Base-by-base conservation (phyloP, 345 rosid species). In the Sonneratia alba region DNA sequence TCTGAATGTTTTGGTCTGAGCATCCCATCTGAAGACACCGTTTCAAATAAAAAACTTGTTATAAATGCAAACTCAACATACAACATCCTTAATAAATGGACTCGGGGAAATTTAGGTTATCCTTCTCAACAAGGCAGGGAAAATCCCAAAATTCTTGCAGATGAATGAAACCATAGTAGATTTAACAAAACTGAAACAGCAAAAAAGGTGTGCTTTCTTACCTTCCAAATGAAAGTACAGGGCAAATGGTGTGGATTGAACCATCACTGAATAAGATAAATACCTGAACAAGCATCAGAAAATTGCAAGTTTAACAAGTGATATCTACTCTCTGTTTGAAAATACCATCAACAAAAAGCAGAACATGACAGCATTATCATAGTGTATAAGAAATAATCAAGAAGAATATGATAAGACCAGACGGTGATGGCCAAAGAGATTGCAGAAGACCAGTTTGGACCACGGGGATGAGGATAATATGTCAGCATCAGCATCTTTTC, bases 201-300 rank as follows among this genome's bases (percentile, higher is more conserved):
- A 63, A 18, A 47, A 48, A 55, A 11, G 24, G 15, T 42, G 45
- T 27, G 1, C 32, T 27, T 22, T 7, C 61, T 27, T 82, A 96
- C 97, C 99, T 92, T 84, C 97, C 90, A 81, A 92, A 95, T 53
- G 99, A 96, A 79, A 86, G 88, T 78, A 89, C 73, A 19, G 99
- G 99, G 83, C 99, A 90, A 67, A 92, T 83, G 76, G 92, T 81
- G 82, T 88, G 91, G 66, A 90, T 67, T 65, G 96, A 89, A 56
- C 98, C 97, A 76, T 95, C 97, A 67, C 87, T 79, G 83, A 90
- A 95, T 68, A 88, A 77, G 70, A 88, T 62, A 83, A 92, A 91
- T 71, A 95, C 96, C 99, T 92, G 94, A 79, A 88, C 67, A 68
- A 76, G 18, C 42, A 71, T 18, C 47, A 70, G 4, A 49, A 11